A percentile compares a stretch with the other conserved stretches of the same genome.
phyloP scores from a whole-genome alignment of 2,329 filamentous ascomycete genomes.

The Coleophoma crateriformis region DNA sequence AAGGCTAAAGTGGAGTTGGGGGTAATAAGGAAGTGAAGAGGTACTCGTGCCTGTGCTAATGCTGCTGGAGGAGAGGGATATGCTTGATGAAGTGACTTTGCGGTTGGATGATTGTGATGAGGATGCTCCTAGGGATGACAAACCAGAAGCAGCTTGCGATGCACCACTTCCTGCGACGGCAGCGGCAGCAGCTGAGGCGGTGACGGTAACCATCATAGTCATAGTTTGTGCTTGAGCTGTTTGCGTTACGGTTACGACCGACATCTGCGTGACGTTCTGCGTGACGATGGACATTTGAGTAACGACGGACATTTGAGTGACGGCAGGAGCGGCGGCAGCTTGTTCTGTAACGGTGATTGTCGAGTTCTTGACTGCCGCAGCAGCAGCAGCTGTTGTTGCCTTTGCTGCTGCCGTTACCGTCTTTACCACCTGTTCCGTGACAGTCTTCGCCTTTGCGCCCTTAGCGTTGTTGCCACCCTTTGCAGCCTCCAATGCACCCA shows the following conservation, averaged over 20 bases:
- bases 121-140: not conserved
- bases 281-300: slow-evolving; percentile 31
- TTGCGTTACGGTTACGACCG: slow-evolving; percentile 30
- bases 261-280: slow-evolving; percentile 27
- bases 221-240: slow-evolving; percentile 25
- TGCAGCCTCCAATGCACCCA: slow-evolving; percentile 14
- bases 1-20: not conserved
- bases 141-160: slow-evolving; percentile 3
- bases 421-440: slow-evolving; percentile 7
- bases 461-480: slow-evolving; percentile 4
- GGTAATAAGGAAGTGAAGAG: no score
- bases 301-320: slow-evolving; percentile 1
- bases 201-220: slow-evolving; percentile 9
- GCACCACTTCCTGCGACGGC: not conserved
- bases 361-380: slow-evolving; percentile 13
- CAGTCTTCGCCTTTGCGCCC: not conserved
- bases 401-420: slow-evolving; percentile 30
- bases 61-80: not conserved
- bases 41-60: no score
- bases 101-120: not conserved
- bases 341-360: slow-evolving; percentile 21
- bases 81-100: not conserved
- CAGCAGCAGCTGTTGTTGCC: slow-evolving; percentile 10
- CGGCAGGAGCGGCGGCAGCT: slow-evolving; percentile 14
- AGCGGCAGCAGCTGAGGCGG: slow-evolving; percentile 4